Evolutionary conservation across 768 basidiomycete genomes (phyloP), one percentile per base, ranked within the genome.

Genomic region (Megacollybia marginata): DNA sequence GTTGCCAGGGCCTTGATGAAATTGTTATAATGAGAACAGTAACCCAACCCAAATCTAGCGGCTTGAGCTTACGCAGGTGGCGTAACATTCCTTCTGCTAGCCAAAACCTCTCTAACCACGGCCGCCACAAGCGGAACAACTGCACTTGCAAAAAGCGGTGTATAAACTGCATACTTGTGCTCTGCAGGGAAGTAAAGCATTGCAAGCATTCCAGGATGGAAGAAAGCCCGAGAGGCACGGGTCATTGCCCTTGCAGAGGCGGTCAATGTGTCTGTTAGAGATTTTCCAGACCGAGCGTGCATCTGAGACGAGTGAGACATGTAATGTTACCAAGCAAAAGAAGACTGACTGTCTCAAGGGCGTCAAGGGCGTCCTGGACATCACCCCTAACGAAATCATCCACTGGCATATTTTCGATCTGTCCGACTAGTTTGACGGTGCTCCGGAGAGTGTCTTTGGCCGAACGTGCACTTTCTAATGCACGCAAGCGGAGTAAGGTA

Each of bases 181-280:
- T 98, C 96, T 16, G 92, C 85, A 18, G 96, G 96, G 68, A 98
- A 98, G 66, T 99, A 99, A 18, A 99, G 74, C 61, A 97, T 68
- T 12, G 92, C 93, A 57, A 98, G 69, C 93, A 98, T 96, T 16
- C 88, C 89, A 0, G 95, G 96, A 64, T 92, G 90, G 70, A 96
- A 98, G 73, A 96, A 98, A 4, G 96, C 95, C 38, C 83, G 77
- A 2, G 87, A 89, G 10, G 92, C 79, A 33, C 83, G 71, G 0
- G 72, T 74, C 43, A 82, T 64, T 0, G 91, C 88, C 49, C 70
- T 63, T 12, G 77, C 73, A 1, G 89, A 90, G 60, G 79, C 72
- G 23, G 64, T 64, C 42, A 91, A 74, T 4, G 82, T 70, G 4
- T 69, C 62, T 0, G 54, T 58, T 4, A 78, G 62, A 1, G 79